Base-by-base conservation (phyloP, 108 stramenopile species). In the Schizochytrium sp. region DNA sequence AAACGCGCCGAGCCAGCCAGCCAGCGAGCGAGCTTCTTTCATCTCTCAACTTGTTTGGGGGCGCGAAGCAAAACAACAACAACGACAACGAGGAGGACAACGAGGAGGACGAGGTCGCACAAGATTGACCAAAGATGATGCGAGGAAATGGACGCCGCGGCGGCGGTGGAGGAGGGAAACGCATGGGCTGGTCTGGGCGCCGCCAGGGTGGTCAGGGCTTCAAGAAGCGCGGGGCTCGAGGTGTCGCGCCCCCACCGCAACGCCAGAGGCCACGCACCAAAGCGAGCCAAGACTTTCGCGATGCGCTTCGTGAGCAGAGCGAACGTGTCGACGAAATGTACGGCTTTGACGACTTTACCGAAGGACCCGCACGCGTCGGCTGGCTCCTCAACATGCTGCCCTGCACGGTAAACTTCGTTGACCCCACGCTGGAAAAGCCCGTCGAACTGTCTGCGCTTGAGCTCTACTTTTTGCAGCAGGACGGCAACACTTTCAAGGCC, bases 341-440 rank as follows among this genome's bases (percentile, higher is more conserved):
- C 51, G 48, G 51, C n/a, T 83, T 83, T 4, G 76, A 83, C 28
- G 51, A 47, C 43, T 83, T 83, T 23, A 14, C 19, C 45, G 51
- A 53, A 23, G 76, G 76, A 55, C 48, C 45, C 16, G 12, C 18
- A 6, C 76, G 76, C 23, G 48, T 83, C 12, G 98, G 97, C 47
- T 98, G 97, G 97, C 91, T 98, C 10, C 96, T 96, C 88, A 95
- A 98, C 87, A 95, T 98, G 91, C 59, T 96, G 44, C 92, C 97
- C n/a, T 96, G 96, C 14, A 96, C 96, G 60, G 95, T 97, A 87
- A 87, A 94, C 87, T 72, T 91, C 63, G 92, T 87, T 5, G 72
- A 89, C 69, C 34, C 47, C 92, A 53, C 72, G 90, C 60, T 48
- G 18, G 71, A 8, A 58, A 89, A 58, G 93, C 91, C 63, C 55